These are phyloP conservation scores for Microthyrium microscopicum DNA, from an alignment of 2,329 filamentous ascomycete genomes.

Conservation along the genomic window DNA sequence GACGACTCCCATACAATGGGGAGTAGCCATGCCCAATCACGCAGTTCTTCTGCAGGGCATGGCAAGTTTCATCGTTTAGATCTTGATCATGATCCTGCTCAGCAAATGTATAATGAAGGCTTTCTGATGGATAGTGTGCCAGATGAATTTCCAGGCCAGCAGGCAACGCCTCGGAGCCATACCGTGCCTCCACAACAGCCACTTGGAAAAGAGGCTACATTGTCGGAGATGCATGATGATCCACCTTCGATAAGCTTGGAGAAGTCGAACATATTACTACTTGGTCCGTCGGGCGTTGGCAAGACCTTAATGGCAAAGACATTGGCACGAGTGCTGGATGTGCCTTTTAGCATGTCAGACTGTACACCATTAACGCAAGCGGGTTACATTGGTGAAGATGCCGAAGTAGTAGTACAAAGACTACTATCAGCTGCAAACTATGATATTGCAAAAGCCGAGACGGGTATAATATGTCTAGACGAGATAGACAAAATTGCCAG, in stretches of 20 bases:
- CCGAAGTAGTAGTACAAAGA: slow-evolving; percentile 86
- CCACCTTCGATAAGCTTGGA: slow-evolving; percentile 57
- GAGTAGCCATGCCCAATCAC: too few species aligned
- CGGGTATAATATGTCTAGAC: slow-evolving; percentile 87
- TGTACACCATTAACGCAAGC: slow-evolving; percentile 94
- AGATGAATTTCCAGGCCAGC: slow-evolving; percentile 49
- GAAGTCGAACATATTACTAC: slow-evolving; percentile 83
- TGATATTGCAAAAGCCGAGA: slow-evolving; percentile 66
- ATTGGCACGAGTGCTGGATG: slow-evolving; percentile 77
- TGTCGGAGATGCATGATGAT: slow-evolving; percentile 30
- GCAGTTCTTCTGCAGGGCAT: too few species aligned
- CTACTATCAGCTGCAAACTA: slow-evolving; percentile 83
- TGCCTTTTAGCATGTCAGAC: slow-evolving; percentile 89
- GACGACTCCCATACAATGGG: too few species aligned
- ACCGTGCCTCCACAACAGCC: slow-evolving; percentile 16
- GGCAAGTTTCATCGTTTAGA: too few species aligned
- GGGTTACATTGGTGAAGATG: slow-evolving; percentile 94
- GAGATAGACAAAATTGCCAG: slow-evolving; percentile 96
- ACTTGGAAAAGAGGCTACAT: slow-evolving; percentile 3
- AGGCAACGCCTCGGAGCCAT: slow-evolving; percentile 29
- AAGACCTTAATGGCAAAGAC: slow-evolving; percentile 95
- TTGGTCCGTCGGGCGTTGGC: slow-evolving; percentile 86
- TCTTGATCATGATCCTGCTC: too few species aligned
- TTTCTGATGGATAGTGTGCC: slow-evolving; percentile 5
- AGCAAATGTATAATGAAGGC: too few species aligned